phyloP scores from a whole-genome alignment of 495 filamentous ascomycete genomes.

The Immersiella caudata region DNA sequence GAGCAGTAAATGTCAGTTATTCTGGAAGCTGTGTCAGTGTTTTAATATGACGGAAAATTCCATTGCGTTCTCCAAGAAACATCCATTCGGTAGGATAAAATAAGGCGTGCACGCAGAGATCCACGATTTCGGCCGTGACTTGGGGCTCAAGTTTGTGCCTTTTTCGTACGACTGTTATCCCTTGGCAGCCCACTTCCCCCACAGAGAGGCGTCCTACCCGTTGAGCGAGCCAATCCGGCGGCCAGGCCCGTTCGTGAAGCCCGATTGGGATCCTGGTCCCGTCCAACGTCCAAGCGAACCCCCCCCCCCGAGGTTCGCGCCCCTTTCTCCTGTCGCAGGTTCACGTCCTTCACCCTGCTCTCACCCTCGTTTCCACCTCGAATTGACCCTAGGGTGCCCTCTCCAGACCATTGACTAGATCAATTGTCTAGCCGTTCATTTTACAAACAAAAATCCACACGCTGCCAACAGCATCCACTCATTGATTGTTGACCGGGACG shows the following conservation, averaged over 20 bases:
- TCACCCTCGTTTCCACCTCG: constrained; percentile 16
- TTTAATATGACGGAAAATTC: background rate
- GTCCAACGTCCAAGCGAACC: constrained; percentile 16
- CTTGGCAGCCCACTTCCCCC: constrained; percentile 3
- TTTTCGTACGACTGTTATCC: background rate
- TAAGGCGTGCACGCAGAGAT: no score
- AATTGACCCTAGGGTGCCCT: constrained; percentile 12
- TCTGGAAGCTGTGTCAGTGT: background rate
- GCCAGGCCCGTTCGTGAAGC: background rate
- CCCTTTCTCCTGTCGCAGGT: constrained; percentile 29
- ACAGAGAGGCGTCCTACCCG: constrained; percentile 1
- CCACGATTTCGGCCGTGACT: background rate
- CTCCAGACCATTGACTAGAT: constrained; percentile 16
- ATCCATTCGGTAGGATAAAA: no score
- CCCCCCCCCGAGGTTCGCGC: constrained; percentile 12
- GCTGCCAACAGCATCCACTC: constrained; percentile 17
- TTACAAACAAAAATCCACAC: background rate
- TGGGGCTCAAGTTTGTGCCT: background rate
- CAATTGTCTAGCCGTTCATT: constrained; percentile 30
- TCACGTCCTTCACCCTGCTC: constrained; percentile 8
- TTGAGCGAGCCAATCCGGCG: constrained; percentile 12
- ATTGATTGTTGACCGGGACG: constrained; percentile 2
- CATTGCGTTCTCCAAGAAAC: no score
- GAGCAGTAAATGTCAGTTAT: background rate
- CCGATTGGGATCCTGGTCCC: constrained; percentile 9